Conservation (phyloP, 352 stramenopile genomes). For the Globisporangium cystogenes region DNA sequence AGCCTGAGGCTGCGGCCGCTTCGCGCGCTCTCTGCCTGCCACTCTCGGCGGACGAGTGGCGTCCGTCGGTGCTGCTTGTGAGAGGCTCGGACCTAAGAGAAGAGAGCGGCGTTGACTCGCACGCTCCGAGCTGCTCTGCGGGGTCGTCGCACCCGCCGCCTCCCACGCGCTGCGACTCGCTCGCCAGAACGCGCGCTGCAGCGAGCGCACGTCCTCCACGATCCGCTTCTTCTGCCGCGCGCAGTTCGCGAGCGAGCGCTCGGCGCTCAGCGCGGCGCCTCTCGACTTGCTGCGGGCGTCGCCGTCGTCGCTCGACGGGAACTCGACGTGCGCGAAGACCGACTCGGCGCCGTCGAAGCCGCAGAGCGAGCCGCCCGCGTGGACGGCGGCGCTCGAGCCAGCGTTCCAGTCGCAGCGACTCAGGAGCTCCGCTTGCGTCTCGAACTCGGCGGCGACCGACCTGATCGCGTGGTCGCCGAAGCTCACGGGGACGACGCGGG, state of each 20-base stretch:
- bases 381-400: neutral
- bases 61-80: neutral
- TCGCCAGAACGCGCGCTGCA: conserved; percentile 30
- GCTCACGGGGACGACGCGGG: conserved; percentile 3
- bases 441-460: conserved; percentile 3
- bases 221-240: conserved; percentile 24
- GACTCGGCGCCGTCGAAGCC: neutral
- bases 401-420: neutral
- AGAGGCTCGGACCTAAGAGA: neutral
- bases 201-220: conserved; percentile 21
- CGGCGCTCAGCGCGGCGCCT: conserved; percentile 3
- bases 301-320: neutral
- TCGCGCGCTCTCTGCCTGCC: neutral
- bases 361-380: neutral
- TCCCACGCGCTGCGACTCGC: conserved; percentile 21
- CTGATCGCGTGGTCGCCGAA: neutral
- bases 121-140: neutral
- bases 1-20: neutral
- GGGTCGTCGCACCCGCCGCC: neutral
- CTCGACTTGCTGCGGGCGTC: neutral
- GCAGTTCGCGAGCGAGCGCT: conserved; percentile 27
- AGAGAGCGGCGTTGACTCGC: neutral
- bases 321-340: neutral
- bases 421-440: neutral
- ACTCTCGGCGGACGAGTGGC: neutral